Evolutionary conservation across 805 yeast genomes (phyloP), one percentile per base, ranked within the genome.

Genomic region (Priceomyces carsonii): DNA sequence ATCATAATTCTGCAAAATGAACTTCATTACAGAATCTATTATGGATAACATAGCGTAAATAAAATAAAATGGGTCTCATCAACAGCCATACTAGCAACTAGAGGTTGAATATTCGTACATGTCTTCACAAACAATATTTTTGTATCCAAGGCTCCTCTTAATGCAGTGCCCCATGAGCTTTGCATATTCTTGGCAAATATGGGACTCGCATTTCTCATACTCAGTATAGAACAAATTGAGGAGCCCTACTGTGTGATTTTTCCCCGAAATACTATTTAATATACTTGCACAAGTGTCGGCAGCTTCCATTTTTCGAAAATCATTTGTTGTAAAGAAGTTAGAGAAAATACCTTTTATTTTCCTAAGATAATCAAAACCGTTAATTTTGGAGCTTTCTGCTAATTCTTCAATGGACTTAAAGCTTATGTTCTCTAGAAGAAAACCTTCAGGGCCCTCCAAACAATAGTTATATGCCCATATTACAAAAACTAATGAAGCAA

Each of bases 131-230:
- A 38, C 33, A 8, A 35, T 33, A 13, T 20, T 19, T 13, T 54
- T 40, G 29, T 66, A 61, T 1, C 83, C 83, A 35, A 73, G 50
- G 36, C 79, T 69, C 44, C 85, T 59, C 35, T 70, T 69, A 21
- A 69, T 64, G 53, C 83, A 78, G 44, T 77, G 75, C 28, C 63
- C 58, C 27, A 80, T 55, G 40, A 80, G 55, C 37, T 67, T 66
- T 1, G 79, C 71, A 42, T 75, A 66, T 47, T 80, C 87, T 30
- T 65, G 61, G 13, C 79, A 79, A 27, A 79, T 58, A 26, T 75
- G 75, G 73, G 80, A 80, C 33, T 71, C 69, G 34, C 75, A 66
- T 8, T 54, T 53, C 18, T 50, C 50, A 35, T 37, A 48, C 9
- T 34, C 32, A 15, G 54, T 53, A 4, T 72, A 65, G 32, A 77